Evolutionary conservation across 306 rosid species (phyloP).

Genomic region (Cucurbita maxima): DNA sequence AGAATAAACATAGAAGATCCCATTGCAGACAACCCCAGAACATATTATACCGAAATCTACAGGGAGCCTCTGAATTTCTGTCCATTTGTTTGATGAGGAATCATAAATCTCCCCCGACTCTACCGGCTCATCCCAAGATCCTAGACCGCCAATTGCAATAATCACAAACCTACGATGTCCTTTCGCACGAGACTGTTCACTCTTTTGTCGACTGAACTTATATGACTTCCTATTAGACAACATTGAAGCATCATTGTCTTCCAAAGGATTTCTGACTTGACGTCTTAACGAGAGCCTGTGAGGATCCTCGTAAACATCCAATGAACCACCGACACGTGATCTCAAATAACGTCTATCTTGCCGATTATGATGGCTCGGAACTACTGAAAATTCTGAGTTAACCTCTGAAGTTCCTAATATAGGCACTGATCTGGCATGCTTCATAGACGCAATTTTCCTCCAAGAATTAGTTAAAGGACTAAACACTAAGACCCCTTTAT

Average conservation of each 20-base stretch:
- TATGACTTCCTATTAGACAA: conserved; percentile 46
- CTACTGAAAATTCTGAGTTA: conserved; percentile 41
- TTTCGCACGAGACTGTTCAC: conserved; percentile 48
- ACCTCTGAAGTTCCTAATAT: conserved; percentile 70
- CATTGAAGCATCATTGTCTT: conserved; percentile 43
- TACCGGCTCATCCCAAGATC: conserved; percentile 94
- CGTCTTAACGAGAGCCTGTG: conserved; percentile 85
- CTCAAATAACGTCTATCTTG: conserved; percentile 52
- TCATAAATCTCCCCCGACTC: conserved; percentile 92
- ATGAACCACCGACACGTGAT: conserved; percentile 31
- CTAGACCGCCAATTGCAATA: conserved; percentile 83
- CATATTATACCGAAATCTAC: conserved; percentile 61
- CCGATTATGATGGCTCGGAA: conserved; percentile 51
- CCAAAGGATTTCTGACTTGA: conserved; percentile 42
- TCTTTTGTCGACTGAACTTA: conserved; percentile 55
- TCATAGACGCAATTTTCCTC: conserved; percentile 86
- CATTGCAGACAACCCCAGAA: conserved; percentile 78
- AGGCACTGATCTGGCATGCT: conserved; percentile 74
- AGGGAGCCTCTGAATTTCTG: conserved; percentile 72
- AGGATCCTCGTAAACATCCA: conserved; percentile 96
- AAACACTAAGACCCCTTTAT: conserved; percentile 72
- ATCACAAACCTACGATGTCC: conserved; percentile 54
- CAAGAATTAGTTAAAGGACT: conserved; percentile 86
- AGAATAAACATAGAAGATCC: conserved; percentile 82
- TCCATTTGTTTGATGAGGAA: conserved; percentile 74